These are phyloP conservation scores for Xylaria scruposa DNA, from an alignment of 495 filamentous ascomycete species.

Conservation along the genomic window DNA sequence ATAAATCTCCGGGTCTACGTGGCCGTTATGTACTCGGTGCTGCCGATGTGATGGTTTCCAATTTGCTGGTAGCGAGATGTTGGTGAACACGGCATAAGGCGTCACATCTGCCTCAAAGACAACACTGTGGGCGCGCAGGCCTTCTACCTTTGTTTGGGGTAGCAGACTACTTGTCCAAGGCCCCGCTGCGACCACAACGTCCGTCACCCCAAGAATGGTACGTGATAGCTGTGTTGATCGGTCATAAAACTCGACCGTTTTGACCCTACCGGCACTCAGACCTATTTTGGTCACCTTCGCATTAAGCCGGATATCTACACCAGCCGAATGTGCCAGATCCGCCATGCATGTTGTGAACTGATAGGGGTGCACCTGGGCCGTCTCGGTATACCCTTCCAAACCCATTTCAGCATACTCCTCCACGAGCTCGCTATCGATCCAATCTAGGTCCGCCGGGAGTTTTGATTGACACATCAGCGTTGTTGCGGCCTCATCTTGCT, in stretches of 20 bases:
- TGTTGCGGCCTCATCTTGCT: slow-evolving; percentile 69
- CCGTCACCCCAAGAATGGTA: slow-evolving; percentile 74
- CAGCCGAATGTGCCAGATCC: slow-evolving; percentile 75
- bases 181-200: slow-evolving; percentile 83
- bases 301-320: slow-evolving; percentile 73
- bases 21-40: slow-evolving; percentile 57
- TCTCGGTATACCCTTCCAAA: slow-evolving; percentile 64
- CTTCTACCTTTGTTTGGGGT: slow-evolving; percentile 78
- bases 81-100: slow-evolving; percentile 89
- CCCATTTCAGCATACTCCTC: slow-evolving; percentile 85
- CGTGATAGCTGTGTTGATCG: slow-evolving; percentile 60
- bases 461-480: slow-evolving; percentile 64
- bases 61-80: slow-evolving; percentile 76
- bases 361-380: slow-evolving; percentile 93
- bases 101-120: slow-evolving; percentile 82
- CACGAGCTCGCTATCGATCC: slow-evolving; percentile 74
- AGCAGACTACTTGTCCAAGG: slow-evolving; percentile 85
- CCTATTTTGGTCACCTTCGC: slow-evolving; percentile 57
- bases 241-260: slow-evolving; percentile 76
- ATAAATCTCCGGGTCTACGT: slow-evolving; percentile 90
- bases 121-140: slow-evolving; percentile 87
- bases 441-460: slow-evolving; percentile 83
- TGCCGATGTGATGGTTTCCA: slow-evolving; percentile 54
- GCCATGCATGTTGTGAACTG: slow-evolving; percentile 91
- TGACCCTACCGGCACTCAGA: slow-evolving; percentile 64